phyloP scores from a whole-genome alignment of 2,329 filamentous ascomycete species.

The Colletotrichum higginsianum region DNA sequence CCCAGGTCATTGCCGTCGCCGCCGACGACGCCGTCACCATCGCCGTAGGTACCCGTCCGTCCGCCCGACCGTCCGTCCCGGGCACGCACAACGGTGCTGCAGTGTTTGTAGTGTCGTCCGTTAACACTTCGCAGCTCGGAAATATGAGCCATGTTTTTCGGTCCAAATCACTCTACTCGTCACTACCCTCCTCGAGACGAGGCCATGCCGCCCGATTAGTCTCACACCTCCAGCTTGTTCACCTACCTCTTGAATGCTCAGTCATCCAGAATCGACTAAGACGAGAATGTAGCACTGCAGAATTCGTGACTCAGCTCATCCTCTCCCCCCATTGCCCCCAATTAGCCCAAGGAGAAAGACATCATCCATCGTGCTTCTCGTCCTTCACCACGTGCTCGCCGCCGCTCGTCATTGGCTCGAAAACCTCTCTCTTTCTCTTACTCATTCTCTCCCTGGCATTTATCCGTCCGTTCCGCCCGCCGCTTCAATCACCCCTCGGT shows the following conservation, averaged over 20 bases:
- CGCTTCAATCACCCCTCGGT: slow-evolving; percentile 3
- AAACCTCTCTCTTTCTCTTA: not conserved
- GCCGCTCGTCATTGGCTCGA: slow-evolving; percentile 19
- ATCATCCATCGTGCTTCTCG: slow-evolving; percentile 25
- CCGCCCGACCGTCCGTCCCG: slow-evolving; percentile 4
- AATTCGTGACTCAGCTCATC: slow-evolving; percentile 13
- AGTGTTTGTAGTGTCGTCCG: not conserved
- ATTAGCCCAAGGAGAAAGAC: not conserved
- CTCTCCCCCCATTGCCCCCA: not conserved
- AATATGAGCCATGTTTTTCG: not conserved
- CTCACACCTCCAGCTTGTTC: not conserved
- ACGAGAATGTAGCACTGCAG: not conserved
- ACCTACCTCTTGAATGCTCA: too few relatives aligned
- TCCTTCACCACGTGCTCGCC: slow-evolving; percentile 27
- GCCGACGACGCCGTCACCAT: not conserved
- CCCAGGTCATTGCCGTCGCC: not conserved
- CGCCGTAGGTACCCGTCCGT: slow-evolving; percentile 1
- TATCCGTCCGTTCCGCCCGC: slow-evolving; percentile 16
- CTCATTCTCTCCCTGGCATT: not conserved
- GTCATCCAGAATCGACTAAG: not conserved
- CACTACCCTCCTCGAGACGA: not conserved
- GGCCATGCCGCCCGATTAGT: not conserved
- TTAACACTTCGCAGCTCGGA: not conserved
- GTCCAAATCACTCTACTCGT: not conserved
- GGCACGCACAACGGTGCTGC: not conserved